Conservation (phyloP, 2,329 filamentous ascomycete genomes). For the Fusarium virguliforme region DNA sequence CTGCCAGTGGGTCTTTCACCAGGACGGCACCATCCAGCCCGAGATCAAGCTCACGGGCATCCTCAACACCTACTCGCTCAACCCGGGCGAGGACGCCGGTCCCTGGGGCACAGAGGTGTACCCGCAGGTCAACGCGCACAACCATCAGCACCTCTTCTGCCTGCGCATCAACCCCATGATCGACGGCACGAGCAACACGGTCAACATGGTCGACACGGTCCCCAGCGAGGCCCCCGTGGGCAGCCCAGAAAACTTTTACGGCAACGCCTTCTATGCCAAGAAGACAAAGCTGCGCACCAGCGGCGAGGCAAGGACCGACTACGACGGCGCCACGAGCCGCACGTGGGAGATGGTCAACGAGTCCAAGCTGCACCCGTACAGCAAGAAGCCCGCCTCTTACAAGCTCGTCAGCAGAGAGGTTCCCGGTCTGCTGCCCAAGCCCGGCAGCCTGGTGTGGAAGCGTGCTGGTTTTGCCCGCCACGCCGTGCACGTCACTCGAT, state of each 20-base stretch:
- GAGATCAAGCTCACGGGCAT: slow-evolving; percentile 95
- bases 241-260: slow-evolving; percentile 86
- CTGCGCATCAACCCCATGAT: slow-evolving; percentile 89
- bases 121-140: slow-evolving; percentile 87
- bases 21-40: slow-evolving; percentile 92
- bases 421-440: slow-evolving; percentile 83
- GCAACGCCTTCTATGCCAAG: slow-evolving; percentile 90
- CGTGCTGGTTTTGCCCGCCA: slow-evolving; percentile 90
- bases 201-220: slow-evolving; percentile 86
- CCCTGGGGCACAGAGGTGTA: slow-evolving; percentile 96
- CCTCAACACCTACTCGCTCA: slow-evolving; percentile 90
- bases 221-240: slow-evolving; percentile 82
- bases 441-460: slow-evolving; percentile 88
- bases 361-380: slow-evolving; percentile 87
- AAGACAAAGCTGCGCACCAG: slow-evolving; percentile 85
- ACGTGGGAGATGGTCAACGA: slow-evolving; percentile 95
- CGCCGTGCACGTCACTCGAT: slow-evolving; percentile 90
- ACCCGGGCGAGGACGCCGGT: slow-evolving; percentile 83
- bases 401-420: slow-evolving; percentile 93
- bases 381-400: slow-evolving; percentile 87
- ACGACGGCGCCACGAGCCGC: slow-evolving; percentile 82
- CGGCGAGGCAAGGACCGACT: slow-evolving; percentile 80
- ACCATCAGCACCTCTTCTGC: slow-evolving; percentile 97
- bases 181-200: slow-evolving; percentile 86
- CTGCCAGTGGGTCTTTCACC: slow-evolving; percentile 82